A percentile compares a stretch with the other conserved stretches of the same genome.
Evolutionary conservation across 495 filamentous ascomycete species (phyloP).

Genomic region (Penicillium maclennaniae): DNA sequence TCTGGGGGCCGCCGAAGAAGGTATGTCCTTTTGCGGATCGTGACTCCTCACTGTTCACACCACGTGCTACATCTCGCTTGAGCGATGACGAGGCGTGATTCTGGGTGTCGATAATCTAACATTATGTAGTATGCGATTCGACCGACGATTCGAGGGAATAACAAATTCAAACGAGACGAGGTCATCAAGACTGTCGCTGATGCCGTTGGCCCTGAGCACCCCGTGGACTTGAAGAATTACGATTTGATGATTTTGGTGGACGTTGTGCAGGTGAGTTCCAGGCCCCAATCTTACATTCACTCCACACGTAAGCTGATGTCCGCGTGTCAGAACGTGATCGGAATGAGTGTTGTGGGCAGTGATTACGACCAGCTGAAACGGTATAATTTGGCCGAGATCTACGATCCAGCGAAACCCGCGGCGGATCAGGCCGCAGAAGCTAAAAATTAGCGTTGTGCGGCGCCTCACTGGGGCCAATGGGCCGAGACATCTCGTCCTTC

Average conservation of each 20-base stretch:
- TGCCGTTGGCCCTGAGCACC: conserved; percentile 63
- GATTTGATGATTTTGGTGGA: conserved; percentile 86
- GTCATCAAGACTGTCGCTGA: conserved; percentile 79
- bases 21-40: conserved; percentile 28
- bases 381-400: conserved; percentile 69
- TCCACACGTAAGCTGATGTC: conserved; percentile 5
- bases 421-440: background rate
- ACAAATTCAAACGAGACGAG: conserved; percentile 63
- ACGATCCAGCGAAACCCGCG: conserved; percentile 41
- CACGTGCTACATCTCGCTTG: conserved; percentile 1
- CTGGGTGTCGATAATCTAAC: conserved; percentile 6
- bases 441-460: conserved; percentile 1
- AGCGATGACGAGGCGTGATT: background rate
- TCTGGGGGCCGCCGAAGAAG: conserved; percentile 45
- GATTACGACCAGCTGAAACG: conserved; percentile 69
- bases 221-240: conserved; percentile 75
- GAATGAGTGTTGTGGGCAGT: conserved; percentile 69
- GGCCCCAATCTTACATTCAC: background rate
- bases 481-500: background rate
- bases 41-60: conserved; percentile 4
- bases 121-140: conserved; percentile 81
- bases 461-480: background rate
- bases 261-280: conserved; percentile 70
- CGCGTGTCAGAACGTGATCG: conserved; percentile 60
- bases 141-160: conserved; percentile 75